Percentiles rank a stretch among this genome's conserved stretches.
Conservation (phyloP, 2,329 filamentous ascomycete genomes). For the Neonectria neomacrospora region DNA sequence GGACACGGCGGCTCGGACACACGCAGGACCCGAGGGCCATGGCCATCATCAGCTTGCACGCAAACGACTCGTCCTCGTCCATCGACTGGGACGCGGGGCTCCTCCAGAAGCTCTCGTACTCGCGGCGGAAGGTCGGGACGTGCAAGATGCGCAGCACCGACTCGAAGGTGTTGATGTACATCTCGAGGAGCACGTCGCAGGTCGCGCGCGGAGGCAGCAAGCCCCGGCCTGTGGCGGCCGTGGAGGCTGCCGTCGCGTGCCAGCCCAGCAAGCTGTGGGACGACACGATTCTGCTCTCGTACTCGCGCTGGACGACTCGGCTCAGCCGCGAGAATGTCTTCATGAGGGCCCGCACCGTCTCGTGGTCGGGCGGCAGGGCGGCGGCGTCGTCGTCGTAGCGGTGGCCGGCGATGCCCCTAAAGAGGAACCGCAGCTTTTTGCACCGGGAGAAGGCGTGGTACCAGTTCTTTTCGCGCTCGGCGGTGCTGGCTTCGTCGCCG, state of each 20-base stretch:
- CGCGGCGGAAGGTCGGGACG: conserved; percentile 60
- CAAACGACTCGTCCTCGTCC: conserved; percentile 30
- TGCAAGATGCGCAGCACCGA: conserved; percentile 64
- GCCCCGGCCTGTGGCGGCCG: neutral
- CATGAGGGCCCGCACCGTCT: conserved; percentile 13
- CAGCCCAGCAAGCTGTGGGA: conserved; percentile 13
- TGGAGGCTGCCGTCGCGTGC: neutral
- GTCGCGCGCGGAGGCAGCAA: conserved; percentile 42
- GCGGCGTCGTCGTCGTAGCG: neutral
- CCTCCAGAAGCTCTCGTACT: conserved; percentile 58
- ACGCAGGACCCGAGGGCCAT: conserved; percentile 61
- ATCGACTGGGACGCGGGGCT: conserved; percentile 51
- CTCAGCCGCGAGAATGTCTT: conserved; percentile 12
- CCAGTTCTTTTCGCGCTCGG: conserved; percentile 6
- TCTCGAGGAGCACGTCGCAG: conserved; percentile 55
- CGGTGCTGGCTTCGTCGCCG: neutral
- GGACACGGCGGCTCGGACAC: conserved; percentile 12
- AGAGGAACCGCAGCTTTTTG: conserved; percentile 13
- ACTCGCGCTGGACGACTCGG: conserved; percentile 8
- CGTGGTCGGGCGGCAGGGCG: neutral
- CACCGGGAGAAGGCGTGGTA: conserved; percentile 17
- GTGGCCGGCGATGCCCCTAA: neutral
- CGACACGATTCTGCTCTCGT: conserved; percentile 8
- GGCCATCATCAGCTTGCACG: conserved; percentile 62
- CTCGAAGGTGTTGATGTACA: conserved; percentile 63